Percentiles rank a stretch among this genome's conserved stretches.
Conservation (phyloP, 257 asterid species). For the Ajuga chamaepitys region DNA sequence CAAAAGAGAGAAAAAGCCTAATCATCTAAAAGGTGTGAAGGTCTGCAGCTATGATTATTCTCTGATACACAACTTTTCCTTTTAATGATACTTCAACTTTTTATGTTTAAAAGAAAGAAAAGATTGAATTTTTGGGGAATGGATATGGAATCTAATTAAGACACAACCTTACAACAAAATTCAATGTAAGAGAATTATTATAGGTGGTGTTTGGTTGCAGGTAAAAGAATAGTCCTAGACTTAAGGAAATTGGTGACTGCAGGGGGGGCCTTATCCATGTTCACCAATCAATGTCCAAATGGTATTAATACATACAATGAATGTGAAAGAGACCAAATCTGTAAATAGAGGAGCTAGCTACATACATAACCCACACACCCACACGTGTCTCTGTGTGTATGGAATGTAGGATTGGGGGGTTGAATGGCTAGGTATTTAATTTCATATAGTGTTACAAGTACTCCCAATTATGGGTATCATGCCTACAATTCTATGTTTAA, state of each 20-base stretch:
- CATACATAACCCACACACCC: neutral
- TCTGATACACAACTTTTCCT: conserved; percentile 13
- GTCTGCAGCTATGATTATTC: conserved; percentile 20
- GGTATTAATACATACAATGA: conserved; percentile 10
- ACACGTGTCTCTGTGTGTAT: neutral
- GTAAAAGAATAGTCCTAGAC: neutral
- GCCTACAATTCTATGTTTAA: too few species aligned
- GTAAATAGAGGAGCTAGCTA: neutral
- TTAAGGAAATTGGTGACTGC: neutral
- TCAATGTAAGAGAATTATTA: conserved; percentile 15
- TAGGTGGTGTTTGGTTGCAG: conserved; percentile 16
- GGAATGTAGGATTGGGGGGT: neutral
- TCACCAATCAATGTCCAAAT: conserved; percentile 24
- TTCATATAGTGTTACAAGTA: too few species aligned
- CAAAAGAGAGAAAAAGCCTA: neutral
- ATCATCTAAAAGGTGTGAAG: conserved; percentile 3
- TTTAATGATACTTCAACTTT: conserved; percentile 17
- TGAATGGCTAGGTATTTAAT: too few species aligned
- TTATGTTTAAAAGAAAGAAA: neutral
- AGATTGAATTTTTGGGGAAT: conserved; percentile 16
- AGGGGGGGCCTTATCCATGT: conserved; percentile 13
- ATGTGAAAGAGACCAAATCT: neutral
- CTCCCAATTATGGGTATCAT: too few species aligned
- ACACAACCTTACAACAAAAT: conserved; percentile 12
- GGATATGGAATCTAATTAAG: conserved; percentile 10